Evolutionary conservation across 495 filamentous ascomycete genomes (phyloP).

Genomic region (Amorphotheca resinae): DNA sequence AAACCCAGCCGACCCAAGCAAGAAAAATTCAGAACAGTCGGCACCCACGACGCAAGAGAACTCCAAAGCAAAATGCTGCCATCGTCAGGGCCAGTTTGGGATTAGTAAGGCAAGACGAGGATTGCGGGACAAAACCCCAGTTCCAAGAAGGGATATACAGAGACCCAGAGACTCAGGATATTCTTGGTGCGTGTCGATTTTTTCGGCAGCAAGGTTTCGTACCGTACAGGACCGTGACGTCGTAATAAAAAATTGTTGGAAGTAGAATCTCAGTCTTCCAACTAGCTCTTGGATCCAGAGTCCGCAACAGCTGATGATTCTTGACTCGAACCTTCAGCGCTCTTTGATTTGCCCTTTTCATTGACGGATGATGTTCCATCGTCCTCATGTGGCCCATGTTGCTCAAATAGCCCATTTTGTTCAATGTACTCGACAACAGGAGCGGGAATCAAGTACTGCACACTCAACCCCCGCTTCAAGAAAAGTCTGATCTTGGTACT

Average conservation of each 20-base stretch:
- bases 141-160: no score
- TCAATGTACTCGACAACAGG: constrained; percentile 71
- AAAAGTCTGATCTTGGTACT: constrained; percentile 84
- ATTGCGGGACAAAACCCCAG: no score
- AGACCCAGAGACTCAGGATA: no score
- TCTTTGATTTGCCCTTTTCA: constrained; percentile 26
- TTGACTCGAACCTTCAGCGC: constrained; percentile 3
- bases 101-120: no score
- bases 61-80: no score
- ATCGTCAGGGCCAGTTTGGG: no score
- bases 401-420: constrained; percentile 58
- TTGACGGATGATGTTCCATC: constrained; percentile 28
- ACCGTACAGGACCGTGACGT: background rate
- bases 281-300: constrained; percentile 5
- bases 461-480: constrained; percentile 65
- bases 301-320: constrained; percentile 7
- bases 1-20: no score
- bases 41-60: no score
- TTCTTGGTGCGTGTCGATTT: background rate
- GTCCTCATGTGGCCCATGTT: constrained; percentile 60
- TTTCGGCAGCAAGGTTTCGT: background rate
- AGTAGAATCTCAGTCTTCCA: background rate
- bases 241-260: background rate
- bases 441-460: constrained; percentile 44
- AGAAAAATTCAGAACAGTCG: no score